These are phyloP conservation scores for Choiromyces venosus DNA, from an alignment of 495 filamentous ascomycete species.

Conservation along the genomic window DNA sequence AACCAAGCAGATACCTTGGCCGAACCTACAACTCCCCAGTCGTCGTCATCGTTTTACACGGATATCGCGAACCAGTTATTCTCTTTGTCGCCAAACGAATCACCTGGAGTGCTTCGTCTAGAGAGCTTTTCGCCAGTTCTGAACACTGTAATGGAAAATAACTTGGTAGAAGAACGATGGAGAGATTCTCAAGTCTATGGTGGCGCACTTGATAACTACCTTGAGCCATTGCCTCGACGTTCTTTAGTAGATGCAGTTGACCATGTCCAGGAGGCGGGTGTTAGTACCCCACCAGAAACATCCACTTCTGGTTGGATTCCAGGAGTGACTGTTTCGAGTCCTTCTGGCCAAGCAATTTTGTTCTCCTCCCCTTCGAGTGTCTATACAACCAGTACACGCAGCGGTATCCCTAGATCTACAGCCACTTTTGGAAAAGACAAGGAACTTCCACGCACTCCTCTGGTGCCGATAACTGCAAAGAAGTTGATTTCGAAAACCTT, in stretches of 20 bases:
- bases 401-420: neutral
- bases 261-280: neutral
- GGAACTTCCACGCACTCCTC: conserved; percentile 1
- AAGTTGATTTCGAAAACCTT: neutral
- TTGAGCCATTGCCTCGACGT: neutral
- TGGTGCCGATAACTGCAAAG: neutral
- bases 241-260: neutral
- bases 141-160: conserved; percentile 15
- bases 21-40: neutral
- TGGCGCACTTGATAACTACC: neutral
- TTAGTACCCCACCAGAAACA: neutral
- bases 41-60: neutral
- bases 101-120: conserved; percentile 1
- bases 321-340: neutral
- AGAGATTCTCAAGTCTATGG: conserved; percentile 8
- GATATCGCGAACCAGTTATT: conserved; percentile 4
- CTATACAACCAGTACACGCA: neutral
- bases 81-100: neutral
- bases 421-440: neutral
- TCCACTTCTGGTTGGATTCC: neutral
- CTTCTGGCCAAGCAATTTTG: neutral
- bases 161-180: conserved; percentile 11
- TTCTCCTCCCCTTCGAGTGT: neutral
- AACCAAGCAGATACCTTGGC: neutral
- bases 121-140: conserved; percentile 17